Conservation (phyloP, 495 filamentous ascomycete species). For the Hyaloscypha variabilis region DNA sequence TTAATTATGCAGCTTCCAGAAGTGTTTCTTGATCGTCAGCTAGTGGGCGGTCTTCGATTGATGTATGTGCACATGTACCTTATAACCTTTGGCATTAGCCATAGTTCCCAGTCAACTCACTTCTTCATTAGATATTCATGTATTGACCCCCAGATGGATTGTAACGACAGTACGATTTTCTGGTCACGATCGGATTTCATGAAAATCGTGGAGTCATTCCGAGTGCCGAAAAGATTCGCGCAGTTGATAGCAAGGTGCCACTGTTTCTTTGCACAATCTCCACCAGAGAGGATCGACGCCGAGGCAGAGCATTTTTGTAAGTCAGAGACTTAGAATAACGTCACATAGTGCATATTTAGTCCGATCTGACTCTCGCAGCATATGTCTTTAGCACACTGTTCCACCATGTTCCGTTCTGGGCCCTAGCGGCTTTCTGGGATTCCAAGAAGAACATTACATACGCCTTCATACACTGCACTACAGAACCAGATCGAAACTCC, state of each 20-base stretch:
- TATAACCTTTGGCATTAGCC: neutral
- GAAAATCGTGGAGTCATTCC: neutral
- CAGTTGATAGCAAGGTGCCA: neutral
- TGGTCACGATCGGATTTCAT: neutral
- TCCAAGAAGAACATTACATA: slow-evolving; percentile 8
- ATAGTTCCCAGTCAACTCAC: neutral
- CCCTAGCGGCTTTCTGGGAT: neutral
- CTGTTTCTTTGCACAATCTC: neutral
- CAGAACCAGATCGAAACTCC: neutral
- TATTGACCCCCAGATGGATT: neutral
- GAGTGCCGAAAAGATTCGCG: neutral
- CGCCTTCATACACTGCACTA: slow-evolving; percentile 3
- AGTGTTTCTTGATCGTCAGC: neutral
- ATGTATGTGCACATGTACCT: neutral
- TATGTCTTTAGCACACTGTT: neutral
- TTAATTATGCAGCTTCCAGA: neutral
- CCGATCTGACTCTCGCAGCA: neutral
- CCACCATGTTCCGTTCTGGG: slow-evolving; percentile 6
- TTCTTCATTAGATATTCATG: neutral
- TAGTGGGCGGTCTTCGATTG: neutral
- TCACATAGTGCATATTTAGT: neutral
- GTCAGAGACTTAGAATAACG: neutral
- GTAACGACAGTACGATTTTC: neutral
- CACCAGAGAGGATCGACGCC: neutral
- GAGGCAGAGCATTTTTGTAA: neutral